Base-by-base conservation (phyloP, 163 green algal genomes). In the Dunaliella salina region DNA sequence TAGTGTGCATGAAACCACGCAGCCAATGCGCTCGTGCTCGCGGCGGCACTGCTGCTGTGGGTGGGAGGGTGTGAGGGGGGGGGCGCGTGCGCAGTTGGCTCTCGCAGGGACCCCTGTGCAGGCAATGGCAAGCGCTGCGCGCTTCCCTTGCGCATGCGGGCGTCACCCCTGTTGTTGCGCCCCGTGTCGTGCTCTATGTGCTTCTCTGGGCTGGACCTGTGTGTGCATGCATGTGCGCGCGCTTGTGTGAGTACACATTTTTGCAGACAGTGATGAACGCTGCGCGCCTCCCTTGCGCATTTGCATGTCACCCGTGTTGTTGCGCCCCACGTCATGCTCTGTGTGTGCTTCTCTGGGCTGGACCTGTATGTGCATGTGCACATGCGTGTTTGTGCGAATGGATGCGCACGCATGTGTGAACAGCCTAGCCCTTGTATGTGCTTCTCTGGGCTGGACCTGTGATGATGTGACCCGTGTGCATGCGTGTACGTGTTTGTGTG, bases 1-100 rank as follows among this genome's bases (percentile, higher is more conserved):
- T 88, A 92, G 85, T 92, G 89, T 26, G 72, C 71, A 63, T 87
- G 33, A 30, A 92, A 92, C 89, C 89, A 92, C 40, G 80, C 80
- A 5, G 87, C 87, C 18, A 92, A 72, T 0, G 8, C 32, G 67
- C 57, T 34, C 15, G 1, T n/a, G 29, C 32, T 40, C 33, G 40
- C 8, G 40, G 40, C 8, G 40, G 40, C 8, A 72, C 35, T n/a
- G 33, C 12, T 50, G 33, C 78, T 0, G 20, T n/a, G 80, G 11
- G 69, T 34, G 35, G 84, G 59, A n/a, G 40, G 72, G 71, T 72
- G 86, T 33, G 82, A 83, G 1, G 22, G 75, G 46, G 81, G 78
- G 0, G 67, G 29, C n/a, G n/a, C 83, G 32, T 34, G 40, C 40
- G 40, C 40, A 50, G 8, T 3, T 3, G 40, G 40, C 40, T 50